phyloP scores from a whole-genome alignment of 257 asterid species.

The Ligustrum vulgare region DNA sequence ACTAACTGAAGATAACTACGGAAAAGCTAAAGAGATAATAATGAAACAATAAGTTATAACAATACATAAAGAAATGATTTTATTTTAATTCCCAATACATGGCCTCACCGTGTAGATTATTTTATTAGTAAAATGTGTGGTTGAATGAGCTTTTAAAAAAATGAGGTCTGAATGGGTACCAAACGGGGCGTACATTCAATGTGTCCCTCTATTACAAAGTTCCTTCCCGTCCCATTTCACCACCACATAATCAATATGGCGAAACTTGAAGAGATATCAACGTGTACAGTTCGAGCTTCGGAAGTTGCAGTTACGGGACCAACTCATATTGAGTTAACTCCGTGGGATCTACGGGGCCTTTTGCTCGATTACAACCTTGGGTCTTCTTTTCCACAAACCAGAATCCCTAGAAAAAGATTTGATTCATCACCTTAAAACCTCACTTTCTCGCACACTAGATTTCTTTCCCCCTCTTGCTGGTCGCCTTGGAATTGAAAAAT shows the following conservation, averaged over 20 bases:
- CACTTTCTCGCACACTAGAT: conserved; percentile 45
- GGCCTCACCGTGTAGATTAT: too few relatives aligned
- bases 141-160: too few relatives aligned
- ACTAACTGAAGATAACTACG: too few relatives aligned
- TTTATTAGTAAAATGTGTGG: too few relatives aligned
- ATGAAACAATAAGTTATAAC: too few relatives aligned
- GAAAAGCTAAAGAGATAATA: too few relatives aligned
- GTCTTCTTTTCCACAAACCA: conserved; percentile 40
- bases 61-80: too few relatives aligned
- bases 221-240: too few relatives aligned
- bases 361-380: conserved; percentile 27
- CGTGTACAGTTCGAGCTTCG: conserved; percentile 23
- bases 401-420: not conserved
- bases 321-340: conserved; percentile 22
- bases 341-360: conserved; percentile 31
- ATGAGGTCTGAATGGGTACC: too few relatives aligned
- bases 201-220: too few relatives aligned
- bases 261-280: conserved; percentile 21
- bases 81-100: too few relatives aligned
- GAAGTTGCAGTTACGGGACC: not conserved
- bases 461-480: conserved; percentile 63
- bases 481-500: conserved; percentile 32
- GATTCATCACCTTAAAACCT: conserved; percentile 34
- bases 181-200: too few relatives aligned
- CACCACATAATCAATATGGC: conserved; percentile 13